phyloP scores from a whole-genome alignment of 2,329 filamentous ascomycete species.

The Verticillium longisporum region DNA sequence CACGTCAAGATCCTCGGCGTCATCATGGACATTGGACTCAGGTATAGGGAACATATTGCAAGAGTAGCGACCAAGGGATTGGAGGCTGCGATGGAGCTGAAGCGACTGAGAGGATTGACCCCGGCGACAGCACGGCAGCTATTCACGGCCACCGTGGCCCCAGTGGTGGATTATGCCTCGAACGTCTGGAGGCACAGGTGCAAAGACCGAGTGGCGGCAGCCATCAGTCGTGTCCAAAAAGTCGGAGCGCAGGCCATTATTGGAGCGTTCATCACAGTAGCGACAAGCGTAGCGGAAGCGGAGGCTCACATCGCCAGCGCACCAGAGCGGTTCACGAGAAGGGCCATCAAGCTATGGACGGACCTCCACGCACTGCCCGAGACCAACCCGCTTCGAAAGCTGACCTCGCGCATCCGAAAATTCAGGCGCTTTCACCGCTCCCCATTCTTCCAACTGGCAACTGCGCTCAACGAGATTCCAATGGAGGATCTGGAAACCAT shows the following conservation, averaged over 20 bases:
- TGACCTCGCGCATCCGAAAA: not conserved
- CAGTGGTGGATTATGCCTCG: not conserved
- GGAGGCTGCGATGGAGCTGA: slow-evolving; percentile 5
- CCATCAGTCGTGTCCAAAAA: not conserved
- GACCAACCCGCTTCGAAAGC: not conserved
- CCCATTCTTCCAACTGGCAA: not conserved
- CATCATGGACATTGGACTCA: slow-evolving; percentile 13
- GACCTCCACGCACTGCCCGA: not conserved
- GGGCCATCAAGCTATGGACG: not conserved
- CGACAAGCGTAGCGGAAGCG: not conserved
- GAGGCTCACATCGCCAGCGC: slow-evolving; percentile 3
- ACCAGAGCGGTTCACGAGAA: not conserved
- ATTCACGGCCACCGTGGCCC: not conserved
- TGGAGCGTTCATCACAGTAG: not conserved
- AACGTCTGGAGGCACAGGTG: slow-evolving; percentile 1
- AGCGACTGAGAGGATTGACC: slow-evolving; percentile 3
- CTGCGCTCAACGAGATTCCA: slow-evolving; percentile 9
- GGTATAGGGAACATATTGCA: slow-evolving; percentile 5
- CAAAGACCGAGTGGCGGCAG: not conserved
- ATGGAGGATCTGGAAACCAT: not conserved
- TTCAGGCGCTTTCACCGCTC: not conserved
- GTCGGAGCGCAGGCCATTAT: slow-evolving; percentile 4
- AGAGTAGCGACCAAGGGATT: slow-evolving; percentile 9
- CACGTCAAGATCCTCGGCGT: slow-evolving; percentile 12
- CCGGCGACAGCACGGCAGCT: slow-evolving; percentile 6